These are phyloP conservation scores for Aureobasidium sp. DNA, from an alignment of 2,329 filamentous ascomycete genomes.

Conservation along the genomic window DNA sequence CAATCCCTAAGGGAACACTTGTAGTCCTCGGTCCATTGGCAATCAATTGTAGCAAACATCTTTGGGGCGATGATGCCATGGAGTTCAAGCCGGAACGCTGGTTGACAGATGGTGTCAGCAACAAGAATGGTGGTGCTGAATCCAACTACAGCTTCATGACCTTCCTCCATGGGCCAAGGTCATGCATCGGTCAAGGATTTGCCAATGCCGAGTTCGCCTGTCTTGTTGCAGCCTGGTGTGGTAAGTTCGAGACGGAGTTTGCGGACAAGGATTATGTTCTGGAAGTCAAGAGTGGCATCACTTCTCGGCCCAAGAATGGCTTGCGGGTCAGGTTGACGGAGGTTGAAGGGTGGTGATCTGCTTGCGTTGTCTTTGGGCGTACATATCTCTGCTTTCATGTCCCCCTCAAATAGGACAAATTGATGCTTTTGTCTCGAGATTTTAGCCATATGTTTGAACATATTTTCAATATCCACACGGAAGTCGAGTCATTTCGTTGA, in stretches of 20 bases:
- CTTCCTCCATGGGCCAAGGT: conserved; percentile 78
- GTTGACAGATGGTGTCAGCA: conserved; percentile 48
- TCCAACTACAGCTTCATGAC: conserved; percentile 74
- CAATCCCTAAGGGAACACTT: conserved; percentile 62
- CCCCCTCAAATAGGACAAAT: neutral
- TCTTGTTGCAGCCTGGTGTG: conserved; percentile 68
- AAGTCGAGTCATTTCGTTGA: too few relatives aligned
- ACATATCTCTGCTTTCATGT: neutral
- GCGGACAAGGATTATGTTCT: conserved; percentile 57
- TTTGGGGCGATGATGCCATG: conserved; percentile 71
- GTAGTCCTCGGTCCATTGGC: conserved; percentile 59
- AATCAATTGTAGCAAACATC: conserved; percentile 58
- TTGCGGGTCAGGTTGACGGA: conserved; percentile 61
- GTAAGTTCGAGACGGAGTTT: conserved; percentile 62
- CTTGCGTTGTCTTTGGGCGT: neutral
- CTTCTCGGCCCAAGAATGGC: conserved; percentile 64
- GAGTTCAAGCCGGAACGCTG: conserved; percentile 76
- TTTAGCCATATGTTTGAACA: too few relatives aligned
- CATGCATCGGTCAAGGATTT: conserved; percentile 77
- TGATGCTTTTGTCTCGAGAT: neutral
- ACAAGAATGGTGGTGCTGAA: conserved; percentile 58
- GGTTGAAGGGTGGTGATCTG: conserved; percentile 56
- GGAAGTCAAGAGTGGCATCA: conserved; percentile 62
- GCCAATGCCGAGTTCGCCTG: conserved; percentile 80
- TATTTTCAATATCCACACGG: too few relatives aligned